These are phyloP conservation scores for Psilocybe subaeruginosa DNA, from an alignment of 768 basidiomycete genomes.

Conservation along the genomic window DNA sequence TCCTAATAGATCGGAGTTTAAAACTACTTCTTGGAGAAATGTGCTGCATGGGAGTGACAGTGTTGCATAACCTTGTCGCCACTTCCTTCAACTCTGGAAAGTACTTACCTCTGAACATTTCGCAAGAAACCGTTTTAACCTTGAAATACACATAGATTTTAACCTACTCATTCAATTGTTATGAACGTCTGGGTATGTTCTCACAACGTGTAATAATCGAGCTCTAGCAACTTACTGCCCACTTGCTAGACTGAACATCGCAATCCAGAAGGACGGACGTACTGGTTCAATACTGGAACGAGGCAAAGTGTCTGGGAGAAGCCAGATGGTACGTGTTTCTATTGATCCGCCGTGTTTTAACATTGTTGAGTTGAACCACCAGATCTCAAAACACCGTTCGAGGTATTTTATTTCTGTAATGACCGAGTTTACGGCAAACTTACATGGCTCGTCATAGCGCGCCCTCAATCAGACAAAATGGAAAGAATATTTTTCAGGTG, in stretches of 20 bases:
- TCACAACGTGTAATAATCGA: neutral
- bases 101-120: neutral
- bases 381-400: constrained; percentile 92
- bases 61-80: neutral
- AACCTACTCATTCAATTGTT: constrained; percentile 2
- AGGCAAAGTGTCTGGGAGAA: constrained; percentile 98
- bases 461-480: constrained; percentile 90
- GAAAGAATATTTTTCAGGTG: constrained; percentile 96
- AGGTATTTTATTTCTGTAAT: constrained; percentile 50
- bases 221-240: neutral
- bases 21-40: constrained; percentile 15
- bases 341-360: neutral
- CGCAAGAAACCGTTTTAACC: neutral
- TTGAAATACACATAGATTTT: neutral
- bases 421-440: constrained; percentile 11
- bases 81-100: neutral
- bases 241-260: constrained; percentile 81
- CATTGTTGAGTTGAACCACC: constrained; percentile 10
- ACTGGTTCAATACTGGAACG: constrained; percentile 92
- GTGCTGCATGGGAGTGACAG: neutral
- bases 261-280: constrained; percentile 95
- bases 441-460: constrained; percentile 48
- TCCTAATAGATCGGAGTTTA: constrained; percentile 16
- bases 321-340: constrained; percentile 73
- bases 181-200: constrained; percentile 40